These are phyloP conservation scores for Colletotrichum ledebouriae DNA, from an alignment of 2,329 filamentous ascomycete genomes.

Conservation along the genomic window DNA sequence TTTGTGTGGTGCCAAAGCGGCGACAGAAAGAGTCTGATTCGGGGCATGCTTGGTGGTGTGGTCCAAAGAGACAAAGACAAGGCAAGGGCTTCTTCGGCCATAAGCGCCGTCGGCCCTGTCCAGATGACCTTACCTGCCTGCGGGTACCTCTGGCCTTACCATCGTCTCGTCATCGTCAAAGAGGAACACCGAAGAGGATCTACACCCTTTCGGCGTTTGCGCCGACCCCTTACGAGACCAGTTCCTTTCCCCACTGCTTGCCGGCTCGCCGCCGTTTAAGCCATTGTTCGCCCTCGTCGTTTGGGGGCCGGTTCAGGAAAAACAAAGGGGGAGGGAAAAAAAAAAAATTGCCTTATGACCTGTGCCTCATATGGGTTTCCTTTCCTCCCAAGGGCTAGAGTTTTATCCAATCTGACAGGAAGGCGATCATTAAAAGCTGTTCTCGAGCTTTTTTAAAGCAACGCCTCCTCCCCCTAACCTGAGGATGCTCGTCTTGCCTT, in stretches of 20 bases:
- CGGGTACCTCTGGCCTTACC: constrained; percentile 11
- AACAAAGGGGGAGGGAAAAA: no score
- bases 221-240: constrained; percentile 11
- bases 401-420: constrained; percentile 18
- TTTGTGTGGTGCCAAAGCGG: constrained; percentile 29
- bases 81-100: constrained; percentile 20
- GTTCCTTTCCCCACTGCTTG: not conserved
- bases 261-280: not conserved
- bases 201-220: constrained; percentile 2
- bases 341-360: not conserved
- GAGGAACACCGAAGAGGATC: constrained; percentile 7
- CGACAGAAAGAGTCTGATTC: constrained; percentile 24
- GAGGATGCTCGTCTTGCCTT: not conserved
- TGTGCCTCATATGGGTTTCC: constrained; percentile 2
- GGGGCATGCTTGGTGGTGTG: not conserved
- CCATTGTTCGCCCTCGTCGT: constrained; percentile 3
- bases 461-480: not conserved
- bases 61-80: constrained; percentile 38
- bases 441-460: constrained; percentile 13
- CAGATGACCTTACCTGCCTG: constrained; percentile 18
- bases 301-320: not conserved
- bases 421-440: constrained; percentile 18
- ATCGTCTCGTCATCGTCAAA: constrained; percentile 19
- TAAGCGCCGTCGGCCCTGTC: constrained; percentile 3
- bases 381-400: constrained; percentile 2